Base-by-base conservation (phyloP, 805 yeast genomes). In the Teunomyces lycoperdinae region DNA sequence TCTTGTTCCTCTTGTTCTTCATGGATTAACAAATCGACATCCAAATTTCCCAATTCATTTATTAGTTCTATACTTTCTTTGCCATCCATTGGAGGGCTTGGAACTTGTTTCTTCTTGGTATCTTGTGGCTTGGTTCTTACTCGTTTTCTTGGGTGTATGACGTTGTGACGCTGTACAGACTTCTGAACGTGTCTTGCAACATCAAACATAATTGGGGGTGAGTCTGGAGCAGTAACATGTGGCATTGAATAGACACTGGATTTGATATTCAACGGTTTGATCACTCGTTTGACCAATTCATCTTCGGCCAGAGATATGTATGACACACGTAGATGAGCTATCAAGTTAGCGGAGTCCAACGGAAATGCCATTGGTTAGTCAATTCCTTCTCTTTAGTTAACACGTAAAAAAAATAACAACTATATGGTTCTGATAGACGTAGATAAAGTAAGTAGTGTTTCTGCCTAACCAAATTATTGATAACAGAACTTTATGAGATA, bases 301-400 rank as follows among this genome's bases (percentile, higher is more conserved):
- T 58, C 63, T 33, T 63, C 65, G 14, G 54, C 58, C 38, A 53
- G 49, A 0, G 64, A 57, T 4, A 62, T 45, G 47, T 61, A 65
- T 2, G 68, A 54, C 14, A 62, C 56, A 33, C 73, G 53, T 32
- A 68, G 50, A 34, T 64, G 65, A 2, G 63, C 59, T 36, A 72
- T 50, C 43, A 71, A 45, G 14, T 62, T 64, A 14, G 60, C 50
- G 6, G 61, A 58, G 30, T 68, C 72, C 20, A 63, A 58, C 4
- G 75, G 72, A 43, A 71, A 64, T 26, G 76, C 68, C 77, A 72
- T 71, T 4, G 36, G 35, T 17, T 27, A 24, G 14, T 33, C 9
- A 24, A 11, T n/a, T 29, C 39, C 10, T 26, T 27, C 26, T 34
- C 31, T 10, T 26, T n/a, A 20, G 16, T 13, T 27, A n/a, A 13